These are phyloP conservation scores for Fusarium fracticaudum DNA, from an alignment of 2,329 filamentous ascomycete species.

Conservation along the genomic window DNA sequence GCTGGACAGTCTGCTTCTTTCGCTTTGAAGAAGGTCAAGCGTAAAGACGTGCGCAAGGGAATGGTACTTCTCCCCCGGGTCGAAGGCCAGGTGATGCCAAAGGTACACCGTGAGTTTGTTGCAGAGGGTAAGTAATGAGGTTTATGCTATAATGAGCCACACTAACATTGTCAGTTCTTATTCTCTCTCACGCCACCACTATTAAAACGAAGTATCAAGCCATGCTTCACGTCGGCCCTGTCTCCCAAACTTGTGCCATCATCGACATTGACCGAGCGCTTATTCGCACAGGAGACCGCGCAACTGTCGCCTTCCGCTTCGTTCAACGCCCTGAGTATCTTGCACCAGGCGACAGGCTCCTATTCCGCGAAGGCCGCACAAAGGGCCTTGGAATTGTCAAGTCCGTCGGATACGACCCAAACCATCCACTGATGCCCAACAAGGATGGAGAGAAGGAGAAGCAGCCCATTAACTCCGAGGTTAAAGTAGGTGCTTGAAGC, in stretches of 20 bases:
- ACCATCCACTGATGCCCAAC: slow-evolving; percentile 52
- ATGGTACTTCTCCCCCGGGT: slow-evolving; percentile 94
- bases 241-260: slow-evolving; percentile 95
- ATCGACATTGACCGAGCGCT: slow-evolving; percentile 97
- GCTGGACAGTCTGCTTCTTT: slow-evolving; percentile 95
- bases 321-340: slow-evolving; percentile 94
- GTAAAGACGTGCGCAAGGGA: slow-evolving; percentile 95
- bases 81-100: slow-evolving; percentile 75
- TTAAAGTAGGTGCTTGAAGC: slow-evolving; percentile 38
- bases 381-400: slow-evolving; percentile 97
- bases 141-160: neutral
- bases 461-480: slow-evolving; percentile 30
- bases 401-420: slow-evolving; percentile 83
- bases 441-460: slow-evolving; percentile 32
- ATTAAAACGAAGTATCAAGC: slow-evolving; percentile 98
- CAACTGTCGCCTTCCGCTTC: slow-evolving; percentile 92
- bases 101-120: slow-evolving; percentile 79
- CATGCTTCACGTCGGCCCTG: slow-evolving; percentile 95
- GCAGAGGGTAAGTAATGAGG: slow-evolving; percentile 69
- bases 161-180: slow-evolving; percentile 70
- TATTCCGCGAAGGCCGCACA: slow-evolving; percentile 94
- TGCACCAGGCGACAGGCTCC: slow-evolving; percentile 83
- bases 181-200: slow-evolving; percentile 94
- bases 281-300: slow-evolving; percentile 94
- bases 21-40: slow-evolving; percentile 84